These are phyloP conservation scores for Aaosphaeria arxii DNA, from an alignment of 2,329 filamentous ascomycete species.

Conservation along the genomic window DNA sequence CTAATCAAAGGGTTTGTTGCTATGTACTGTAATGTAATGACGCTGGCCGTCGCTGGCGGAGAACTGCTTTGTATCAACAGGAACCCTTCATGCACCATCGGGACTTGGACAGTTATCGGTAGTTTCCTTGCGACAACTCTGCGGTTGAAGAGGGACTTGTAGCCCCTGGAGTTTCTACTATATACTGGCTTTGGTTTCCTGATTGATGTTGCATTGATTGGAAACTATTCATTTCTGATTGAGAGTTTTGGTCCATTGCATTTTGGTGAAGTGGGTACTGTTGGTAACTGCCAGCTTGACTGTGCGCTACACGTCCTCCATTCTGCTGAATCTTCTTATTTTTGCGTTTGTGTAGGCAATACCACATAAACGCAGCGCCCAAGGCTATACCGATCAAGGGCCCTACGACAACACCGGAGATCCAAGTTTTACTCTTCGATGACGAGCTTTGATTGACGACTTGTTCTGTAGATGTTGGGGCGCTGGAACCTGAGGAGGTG, in stretches of 20 bases:
- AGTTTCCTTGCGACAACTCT: constrained; percentile 11
- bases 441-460: constrained; percentile 1
- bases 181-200: constrained; percentile 1
- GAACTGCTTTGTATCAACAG: not conserved
- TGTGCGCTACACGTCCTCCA: not conserved
- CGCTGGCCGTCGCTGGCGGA: no score
- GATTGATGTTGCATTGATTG: constrained; percentile 2
- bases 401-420: constrained; percentile 24
- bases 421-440: constrained; percentile 23
- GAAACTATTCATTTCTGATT: constrained; percentile 3
- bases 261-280: constrained; percentile 2
- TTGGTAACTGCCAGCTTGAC: not conserved
- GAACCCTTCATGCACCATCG: not conserved
- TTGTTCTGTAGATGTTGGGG: constrained; percentile 1
- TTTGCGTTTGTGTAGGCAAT: constrained; percentile 17
- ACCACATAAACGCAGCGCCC: constrained; percentile 10
- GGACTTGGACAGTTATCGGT: not conserved
- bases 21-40: no score
- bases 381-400: constrained; percentile 19
- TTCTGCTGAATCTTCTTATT: constrained; percentile 4
- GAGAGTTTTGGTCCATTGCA: constrained; percentile 4
- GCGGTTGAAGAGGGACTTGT: constrained; percentile 1
- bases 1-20: no score
- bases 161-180: constrained; percentile 1
- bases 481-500: constrained; percentile 3